Conservation (phyloP, 345 rosid species). For the Lumnitzera racemosa region DNA sequence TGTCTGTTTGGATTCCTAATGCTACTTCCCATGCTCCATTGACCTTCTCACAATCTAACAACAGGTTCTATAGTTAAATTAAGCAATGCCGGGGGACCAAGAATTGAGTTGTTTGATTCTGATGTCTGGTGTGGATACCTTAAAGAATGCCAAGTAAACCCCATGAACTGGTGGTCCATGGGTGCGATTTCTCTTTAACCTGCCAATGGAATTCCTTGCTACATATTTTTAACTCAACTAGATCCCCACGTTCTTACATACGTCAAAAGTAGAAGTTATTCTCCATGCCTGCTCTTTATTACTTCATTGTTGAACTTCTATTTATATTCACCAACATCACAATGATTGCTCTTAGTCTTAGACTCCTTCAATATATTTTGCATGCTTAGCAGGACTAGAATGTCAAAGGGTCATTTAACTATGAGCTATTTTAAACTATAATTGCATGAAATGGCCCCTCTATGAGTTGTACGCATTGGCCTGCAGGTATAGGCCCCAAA, state of each 20-base stretch:
- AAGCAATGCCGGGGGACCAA: constrained; percentile 18
- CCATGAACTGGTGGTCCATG: constrained; percentile 38
- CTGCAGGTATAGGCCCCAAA: constrained; percentile 25
- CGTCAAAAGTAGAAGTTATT: background rate
- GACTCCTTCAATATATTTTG: constrained; percentile 13
- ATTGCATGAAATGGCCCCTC: constrained; percentile 24
- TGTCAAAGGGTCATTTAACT: constrained; percentile 13
- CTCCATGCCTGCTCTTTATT: constrained; percentile 10
- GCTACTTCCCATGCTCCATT: too few relatives aligned
- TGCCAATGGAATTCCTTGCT: constrained; percentile 16
- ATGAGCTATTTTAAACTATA: constrained; percentile 18
- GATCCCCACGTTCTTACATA: constrained; percentile 36
- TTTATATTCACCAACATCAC: constrained; percentile 12
- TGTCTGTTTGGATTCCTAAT: too few relatives aligned
- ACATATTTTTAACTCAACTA: constrained; percentile 13
- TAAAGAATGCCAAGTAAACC: constrained; percentile 18
- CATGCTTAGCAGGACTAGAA: constrained; percentile 9
- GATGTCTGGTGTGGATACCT: constrained; percentile 21
- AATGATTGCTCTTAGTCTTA: constrained; percentile 15
- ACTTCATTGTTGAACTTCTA: constrained; percentile 3
- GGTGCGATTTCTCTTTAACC: constrained; percentile 6
- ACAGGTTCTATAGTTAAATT: background rate
- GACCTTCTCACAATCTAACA: too few relatives aligned
- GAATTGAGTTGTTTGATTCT: constrained; percentile 30
- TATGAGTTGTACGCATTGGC: constrained; percentile 41